Evolutionary conservation across 371 early-diverging fungal species (phyloP), one percentile per base, ranked within the genome.

Genomic region (Mortierella polycephala): DNA sequence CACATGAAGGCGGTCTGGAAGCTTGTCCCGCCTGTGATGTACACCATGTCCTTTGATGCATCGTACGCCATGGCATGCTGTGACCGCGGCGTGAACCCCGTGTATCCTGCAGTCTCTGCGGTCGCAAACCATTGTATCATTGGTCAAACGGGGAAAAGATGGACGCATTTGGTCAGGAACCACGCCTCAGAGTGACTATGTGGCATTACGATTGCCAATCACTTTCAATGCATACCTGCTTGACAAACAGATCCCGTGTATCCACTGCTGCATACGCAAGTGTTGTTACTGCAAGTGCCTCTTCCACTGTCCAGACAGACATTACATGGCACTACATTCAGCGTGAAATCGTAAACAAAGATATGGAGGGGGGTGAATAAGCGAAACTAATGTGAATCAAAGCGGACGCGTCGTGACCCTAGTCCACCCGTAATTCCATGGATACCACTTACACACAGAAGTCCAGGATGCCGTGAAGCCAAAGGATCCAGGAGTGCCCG

Each of bases 21-120:
- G 50, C 46, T 73, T 3, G 60, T 69, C 50, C 80, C 80, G 21
- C 80, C 80, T 12, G 59, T 79, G 30, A 79, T 79, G 42, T 73
- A 79, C 49, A 73, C 80, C 56, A 73, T 56, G 14, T 79, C 80
- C 42, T 66, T 79, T 11, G 6, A 13, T 2, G 73, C 18, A 37
- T 79, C 73, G 21, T 79, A 79, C 21, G 73, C 80, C 80, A 79
- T 79, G 0, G 69, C 57, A 41, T 79, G 80, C 37, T 73, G 80
- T 7, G 80, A 79, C 1, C 80, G 61, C 41, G 80, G 69, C 13
- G 61, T 65, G 37, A 79, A 79, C 44, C 57, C 64, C 18, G 66
- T 65, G 60, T 47, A 73, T 21, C 55, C 70, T 10, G 69, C 18
- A 14, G 67, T 57, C 6, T 79, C 80, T 79, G 30, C 30, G 23